Base-by-base conservation (phyloP, 2,329 filamentous ascomycete genomes). In the Rhynchosporium secalis region DNA sequence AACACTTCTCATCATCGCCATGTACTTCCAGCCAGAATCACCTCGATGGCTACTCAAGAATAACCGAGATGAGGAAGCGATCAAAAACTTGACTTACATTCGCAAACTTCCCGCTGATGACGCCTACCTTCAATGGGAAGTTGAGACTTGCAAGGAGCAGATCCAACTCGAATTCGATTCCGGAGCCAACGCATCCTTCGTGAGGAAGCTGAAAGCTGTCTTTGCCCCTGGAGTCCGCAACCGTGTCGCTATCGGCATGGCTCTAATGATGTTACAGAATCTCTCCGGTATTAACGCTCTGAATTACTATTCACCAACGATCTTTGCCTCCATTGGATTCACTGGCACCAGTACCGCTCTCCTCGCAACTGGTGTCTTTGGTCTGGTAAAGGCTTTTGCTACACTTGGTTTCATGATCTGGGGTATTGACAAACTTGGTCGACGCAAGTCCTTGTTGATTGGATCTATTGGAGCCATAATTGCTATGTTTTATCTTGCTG, bases 11-110 rank as follows among this genome's bases (percentile, higher is more conserved):
- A 75, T 86, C 40, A 64, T 79, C 26, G 81, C 81, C 1, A 76
- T 85, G 5, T 78, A 84, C 70, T 85, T 85, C 74, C 83, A 87
- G 68, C 83, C 82, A 1, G 83, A 85, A 66, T 87, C 80, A 57
- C 88, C 88, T 0, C 81, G 88, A 52, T 91, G 87, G 87, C 78
- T 91, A 6, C 87, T 88, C 13, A 81, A 86, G 56, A 78, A 83
- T 65, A 86, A 83, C 0, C 87, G 86, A 78, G 85, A 89, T 29
- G 83, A 89, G 71, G 70, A 76, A 46, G 78, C 79, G 1, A 71
- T 75, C 55, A 74, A 72, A 60, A 77, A 76, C 1, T 70, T 82
- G 47, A 74, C 73, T 1, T 74, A 73, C 41, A 68, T 85, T 43
- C 77, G 83, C 2, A 75, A 78, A 8, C 73, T 85, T 1, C 77